Percentiles rank a stretch among this genome's conserved stretches.
phyloP scores from a whole-genome alignment of 2,329 filamentous ascomycete species.

The Huntiella abstrusa region DNA sequence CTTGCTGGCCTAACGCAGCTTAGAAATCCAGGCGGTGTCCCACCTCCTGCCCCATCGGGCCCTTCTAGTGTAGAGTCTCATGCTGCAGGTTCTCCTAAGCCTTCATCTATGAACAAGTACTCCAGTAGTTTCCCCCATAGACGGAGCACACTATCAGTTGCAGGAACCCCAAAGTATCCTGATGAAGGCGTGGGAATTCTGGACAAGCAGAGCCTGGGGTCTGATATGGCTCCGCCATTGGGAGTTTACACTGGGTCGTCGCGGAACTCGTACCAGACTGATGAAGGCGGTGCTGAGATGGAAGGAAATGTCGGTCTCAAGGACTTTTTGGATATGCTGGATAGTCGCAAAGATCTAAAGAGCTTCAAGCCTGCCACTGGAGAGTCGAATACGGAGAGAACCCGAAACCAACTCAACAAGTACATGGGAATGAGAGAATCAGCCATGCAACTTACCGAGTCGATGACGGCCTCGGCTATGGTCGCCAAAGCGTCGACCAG shows the following conservation, averaged over 20 bases:
- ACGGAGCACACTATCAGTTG: slow-evolving; percentile 56
- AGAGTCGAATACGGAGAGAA: slow-evolving; percentile 54
- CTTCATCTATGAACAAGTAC: slow-evolving; percentile 60
- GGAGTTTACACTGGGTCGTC: slow-evolving; percentile 55
- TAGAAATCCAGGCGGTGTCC: slow-evolving; percentile 5
- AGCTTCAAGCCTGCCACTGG: slow-evolving; percentile 49
- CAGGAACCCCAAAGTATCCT: slow-evolving; percentile 35
- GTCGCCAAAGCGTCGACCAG: slow-evolving; percentile 53
- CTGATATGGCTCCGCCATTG: slow-evolving; percentile 58
- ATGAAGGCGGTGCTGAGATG: slow-evolving; percentile 42
- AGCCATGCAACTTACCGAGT: slow-evolving; percentile 75
- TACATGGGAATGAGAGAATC: slow-evolving; percentile 83
- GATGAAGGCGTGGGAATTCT: slow-evolving; percentile 65
- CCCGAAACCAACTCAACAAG: slow-evolving; percentile 60
- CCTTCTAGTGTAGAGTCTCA: slow-evolving; percentile 34
- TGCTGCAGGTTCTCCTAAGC: slow-evolving; percentile 58
- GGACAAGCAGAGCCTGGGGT: slow-evolving; percentile 56
- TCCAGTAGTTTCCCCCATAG: slow-evolving; percentile 90
- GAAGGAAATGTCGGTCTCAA: slow-evolving; percentile 45
- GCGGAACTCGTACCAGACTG: slow-evolving; percentile 49
- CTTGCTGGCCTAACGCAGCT: slow-evolving; percentile 11
- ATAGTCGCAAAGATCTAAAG: slow-evolving; percentile 69
- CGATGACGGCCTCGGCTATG: slow-evolving; percentile 76
- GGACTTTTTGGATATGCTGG: slow-evolving; percentile 76
- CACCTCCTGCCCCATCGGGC: slow-evolving; percentile 21